These are phyloP conservation scores for Backusella tarrabulga DNA, from an alignment of 192 early-diverging fungal species.

Conservation along the genomic window DNA sequence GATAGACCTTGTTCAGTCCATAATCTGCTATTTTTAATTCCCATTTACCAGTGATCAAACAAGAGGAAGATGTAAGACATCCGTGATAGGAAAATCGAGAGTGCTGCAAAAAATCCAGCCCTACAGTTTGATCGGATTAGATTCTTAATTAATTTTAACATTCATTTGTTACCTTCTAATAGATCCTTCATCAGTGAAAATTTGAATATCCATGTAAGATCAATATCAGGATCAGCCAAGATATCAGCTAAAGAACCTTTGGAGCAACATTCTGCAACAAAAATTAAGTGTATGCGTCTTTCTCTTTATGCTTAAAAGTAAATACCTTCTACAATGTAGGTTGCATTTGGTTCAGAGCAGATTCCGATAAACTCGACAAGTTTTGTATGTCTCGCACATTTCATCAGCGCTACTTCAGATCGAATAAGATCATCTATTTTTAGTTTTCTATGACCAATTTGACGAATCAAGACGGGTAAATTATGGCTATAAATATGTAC, in stretches of 20 bases:
- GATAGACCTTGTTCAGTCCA: conserved; percentile 33
- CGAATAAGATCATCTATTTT: background rate
- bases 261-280: conserved; percentile 34
- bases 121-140: background rate
- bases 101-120: conserved; percentile 45
- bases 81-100: conserved; percentile 43
- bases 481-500: conserved; percentile 6
- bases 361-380: conserved; percentile 44
- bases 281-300: background rate
- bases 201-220: conserved; percentile 47
- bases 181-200: conserved; percentile 47
- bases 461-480: conserved; percentile 21
- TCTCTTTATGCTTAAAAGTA: background rate
- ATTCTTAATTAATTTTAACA: background rate
- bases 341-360: conserved; percentile 30
- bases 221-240: conserved; percentile 39
- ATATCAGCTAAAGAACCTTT: conserved; percentile 41
- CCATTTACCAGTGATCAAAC: conserved; percentile 42
- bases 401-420: conserved; percentile 15
- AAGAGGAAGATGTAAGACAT: conserved; percentile 37
- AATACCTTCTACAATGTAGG: conserved; percentile 44
- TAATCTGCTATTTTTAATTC: conserved; percentile 46
- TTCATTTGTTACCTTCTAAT: conserved; percentile 13
- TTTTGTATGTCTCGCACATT: conserved; percentile 40
- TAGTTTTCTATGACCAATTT: conserved; percentile 21